phyloP scores from a whole-genome alignment of 345 rosid species.

The Moringa oleifera region DNA sequence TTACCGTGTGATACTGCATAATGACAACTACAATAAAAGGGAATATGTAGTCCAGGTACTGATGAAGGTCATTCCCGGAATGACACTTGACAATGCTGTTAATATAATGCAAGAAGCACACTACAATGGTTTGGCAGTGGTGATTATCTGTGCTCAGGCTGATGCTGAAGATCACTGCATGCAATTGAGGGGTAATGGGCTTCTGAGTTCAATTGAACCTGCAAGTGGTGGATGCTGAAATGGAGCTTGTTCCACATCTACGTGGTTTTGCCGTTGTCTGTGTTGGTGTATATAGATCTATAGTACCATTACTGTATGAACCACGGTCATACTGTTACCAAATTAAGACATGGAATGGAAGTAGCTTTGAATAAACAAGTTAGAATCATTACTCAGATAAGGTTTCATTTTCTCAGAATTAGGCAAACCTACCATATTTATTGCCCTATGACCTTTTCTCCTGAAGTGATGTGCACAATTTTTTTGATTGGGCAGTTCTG shows the following conservation, averaged over 20 bases:
- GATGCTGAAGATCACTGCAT: slow-evolving; percentile 96
- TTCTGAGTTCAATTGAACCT: slow-evolving; percentile 89
- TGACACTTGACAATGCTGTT: slow-evolving; percentile 92
- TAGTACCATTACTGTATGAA: slow-evolving; percentile 14
- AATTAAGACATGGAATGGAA: slow-evolving; percentile 17
- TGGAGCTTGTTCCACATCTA: background rate
- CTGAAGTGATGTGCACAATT: too few relatives aligned
- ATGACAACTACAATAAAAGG: slow-evolving; percentile 83
- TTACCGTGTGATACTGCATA: slow-evolving; percentile 77
- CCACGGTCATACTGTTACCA: slow-evolving; percentile 11
- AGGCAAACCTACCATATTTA: too few relatives aligned
- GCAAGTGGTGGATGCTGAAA: slow-evolving; percentile 84
- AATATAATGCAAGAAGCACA: slow-evolving; percentile 99
- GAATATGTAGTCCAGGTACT: slow-evolving; percentile 92
- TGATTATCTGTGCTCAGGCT: slow-evolving; percentile 84
- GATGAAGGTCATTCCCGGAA: slow-evolving; percentile 92
- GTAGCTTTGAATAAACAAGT: slow-evolving; percentile 27
- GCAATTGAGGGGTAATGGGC: slow-evolving; percentile 93
- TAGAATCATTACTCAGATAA: too few relatives aligned
- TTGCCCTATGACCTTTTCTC: too few relatives aligned
- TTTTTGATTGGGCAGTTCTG: too few relatives aligned
- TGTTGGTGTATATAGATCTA: slow-evolving; percentile 33
- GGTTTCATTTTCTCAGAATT: too few relatives aligned
- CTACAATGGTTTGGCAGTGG: slow-evolving; percentile 77
- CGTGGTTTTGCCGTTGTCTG: too few relatives aligned